phyloP scores from a whole-genome alignment of 2,329 filamentous ascomycete species.

The Paramyrothecium roridum region DNA sequence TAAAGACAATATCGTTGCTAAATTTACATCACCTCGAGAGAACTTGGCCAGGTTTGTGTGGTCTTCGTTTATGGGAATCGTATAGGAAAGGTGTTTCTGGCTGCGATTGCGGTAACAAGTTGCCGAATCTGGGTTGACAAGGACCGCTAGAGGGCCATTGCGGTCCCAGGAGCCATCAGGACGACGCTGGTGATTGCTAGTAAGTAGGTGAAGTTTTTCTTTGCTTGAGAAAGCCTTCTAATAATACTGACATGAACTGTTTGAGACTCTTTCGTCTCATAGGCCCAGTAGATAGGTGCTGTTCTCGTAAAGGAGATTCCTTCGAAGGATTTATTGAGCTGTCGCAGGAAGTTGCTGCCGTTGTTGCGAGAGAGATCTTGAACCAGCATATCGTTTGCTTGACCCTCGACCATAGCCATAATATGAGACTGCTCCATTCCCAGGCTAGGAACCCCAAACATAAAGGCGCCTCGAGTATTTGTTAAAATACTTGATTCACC shows the following conservation, averaged over 20 bases:
- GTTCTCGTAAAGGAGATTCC: background rate
- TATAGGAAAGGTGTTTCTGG: background rate
- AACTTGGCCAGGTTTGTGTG: slow-evolving; percentile 1
- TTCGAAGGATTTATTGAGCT: background rate
- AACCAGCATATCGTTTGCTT: background rate
- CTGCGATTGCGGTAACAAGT: background rate
- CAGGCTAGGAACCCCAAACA: background rate
- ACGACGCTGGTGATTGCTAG: background rate
- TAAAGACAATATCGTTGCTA: background rate
- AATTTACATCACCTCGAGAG: background rate
- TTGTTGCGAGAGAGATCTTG: background rate
- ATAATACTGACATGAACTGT: background rate
- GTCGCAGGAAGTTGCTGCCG: background rate
- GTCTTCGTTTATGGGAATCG: background rate
- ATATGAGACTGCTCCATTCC: background rate
- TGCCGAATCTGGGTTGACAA: background rate
- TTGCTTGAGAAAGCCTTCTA: too few species aligned
- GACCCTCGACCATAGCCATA: background rate
- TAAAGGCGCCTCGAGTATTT: background rate
- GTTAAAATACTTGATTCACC: background rate
- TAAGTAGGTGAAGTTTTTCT: too few species aligned
- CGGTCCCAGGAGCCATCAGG: background rate
- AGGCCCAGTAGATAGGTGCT: background rate
- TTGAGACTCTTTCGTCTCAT: background rate
- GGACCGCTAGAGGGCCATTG: background rate